Evolutionary conservation across 257 asterid genomes (phyloP).

Genomic region (Solanum medicagineum): DNA sequence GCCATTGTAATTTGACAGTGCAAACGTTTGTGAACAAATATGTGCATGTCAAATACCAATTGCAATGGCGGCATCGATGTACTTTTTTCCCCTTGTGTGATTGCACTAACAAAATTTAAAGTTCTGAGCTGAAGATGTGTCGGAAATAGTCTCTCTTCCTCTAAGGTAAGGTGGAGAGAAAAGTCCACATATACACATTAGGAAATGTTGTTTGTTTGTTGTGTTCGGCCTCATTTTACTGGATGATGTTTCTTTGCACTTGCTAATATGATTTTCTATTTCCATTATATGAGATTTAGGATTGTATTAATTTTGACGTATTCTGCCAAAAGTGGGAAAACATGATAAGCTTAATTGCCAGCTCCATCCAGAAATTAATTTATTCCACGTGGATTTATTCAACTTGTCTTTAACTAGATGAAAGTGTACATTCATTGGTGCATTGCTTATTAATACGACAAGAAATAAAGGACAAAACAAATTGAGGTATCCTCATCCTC

Average conservation of each 20-base stretch:
- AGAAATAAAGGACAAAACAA: neutral
- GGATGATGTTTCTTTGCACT: neutral
- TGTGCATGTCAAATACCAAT: neutral
- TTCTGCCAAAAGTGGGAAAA: neutral
- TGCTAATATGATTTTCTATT: neutral
- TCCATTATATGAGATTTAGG: neutral
- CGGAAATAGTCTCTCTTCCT: neutral
- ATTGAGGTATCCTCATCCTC: neutral
- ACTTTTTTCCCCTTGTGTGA: neutral
- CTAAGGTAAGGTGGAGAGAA: no score
- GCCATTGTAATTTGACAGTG: neutral
- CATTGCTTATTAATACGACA: neutral
- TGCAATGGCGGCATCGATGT: neutral
- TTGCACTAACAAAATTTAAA: neutral
- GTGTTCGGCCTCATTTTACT: neutral
- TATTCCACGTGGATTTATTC: neutral
- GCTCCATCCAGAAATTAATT: neutral
- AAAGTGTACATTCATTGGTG: neutral
- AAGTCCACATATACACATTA: no score
- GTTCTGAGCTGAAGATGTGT: neutral
- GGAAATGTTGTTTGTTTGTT: no score
- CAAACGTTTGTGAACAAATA: neutral
- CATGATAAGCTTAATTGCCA: neutral
- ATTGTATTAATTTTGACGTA: neutral
- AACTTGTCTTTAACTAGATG: neutral